Percentiles rank a stretch among this genome's conserved stretches.
These are phyloP conservation scores for Croton setiger DNA, from an alignment of 441 rosid genomes.

Conservation along the genomic window DNA sequence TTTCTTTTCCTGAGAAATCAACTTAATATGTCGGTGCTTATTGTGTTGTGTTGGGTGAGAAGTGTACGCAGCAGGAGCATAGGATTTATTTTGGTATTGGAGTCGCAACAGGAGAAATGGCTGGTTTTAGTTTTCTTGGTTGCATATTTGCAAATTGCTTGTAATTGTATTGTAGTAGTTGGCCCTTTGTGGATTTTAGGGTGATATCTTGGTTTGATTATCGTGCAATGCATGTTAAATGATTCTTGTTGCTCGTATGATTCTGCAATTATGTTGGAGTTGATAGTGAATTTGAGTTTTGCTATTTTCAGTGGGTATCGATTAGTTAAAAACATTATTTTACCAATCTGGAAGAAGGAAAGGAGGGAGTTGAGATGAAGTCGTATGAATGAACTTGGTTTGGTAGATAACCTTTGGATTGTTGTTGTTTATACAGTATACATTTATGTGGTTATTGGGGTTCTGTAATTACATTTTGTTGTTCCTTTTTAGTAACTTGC, in stretches of 20 bases:
- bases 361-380: not conserved
- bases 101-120: not conserved
- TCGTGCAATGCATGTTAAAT: not conserved
- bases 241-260: not conserved
- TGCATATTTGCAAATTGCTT: not conserved
- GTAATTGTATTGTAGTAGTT: not conserved
- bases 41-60: not conserved
- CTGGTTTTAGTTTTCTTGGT: conserved; percentile 1
- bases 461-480: not conserved
- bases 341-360: not conserved
- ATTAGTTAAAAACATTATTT: not conserved
- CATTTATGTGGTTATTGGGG: not conserved
- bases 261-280: not conserved
- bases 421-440: not conserved
- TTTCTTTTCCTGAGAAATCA: not conserved
- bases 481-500: not conserved
- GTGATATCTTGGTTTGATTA: not conserved
- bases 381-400: not conserved
- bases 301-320: not conserved
- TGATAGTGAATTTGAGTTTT: not conserved
- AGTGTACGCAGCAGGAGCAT: not conserved
- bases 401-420: not conserved
- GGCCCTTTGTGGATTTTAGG: not conserved
- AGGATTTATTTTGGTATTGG: not conserved
- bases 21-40: not conserved